Conservation (phyloP, 768 basidiomycete genomes). For the Serendipita indica region DNA sequence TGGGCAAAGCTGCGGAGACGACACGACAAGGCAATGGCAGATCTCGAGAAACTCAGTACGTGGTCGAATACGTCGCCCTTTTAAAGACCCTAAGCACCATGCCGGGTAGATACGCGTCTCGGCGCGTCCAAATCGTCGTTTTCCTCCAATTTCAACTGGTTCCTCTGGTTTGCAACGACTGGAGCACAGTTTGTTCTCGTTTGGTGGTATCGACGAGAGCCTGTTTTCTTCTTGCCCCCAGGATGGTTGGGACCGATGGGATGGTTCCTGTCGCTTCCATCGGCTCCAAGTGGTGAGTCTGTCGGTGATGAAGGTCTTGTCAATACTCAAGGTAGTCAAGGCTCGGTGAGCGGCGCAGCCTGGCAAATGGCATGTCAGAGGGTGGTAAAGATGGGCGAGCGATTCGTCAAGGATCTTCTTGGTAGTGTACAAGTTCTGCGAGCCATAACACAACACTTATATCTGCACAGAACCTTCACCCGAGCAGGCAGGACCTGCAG, state of each 20-base stretch:
- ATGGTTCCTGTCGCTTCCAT: slow-evolving; percentile 84
- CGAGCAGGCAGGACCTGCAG: background rate
- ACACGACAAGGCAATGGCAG: slow-evolving; percentile 81
- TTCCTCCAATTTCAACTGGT: slow-evolving; percentile 51
- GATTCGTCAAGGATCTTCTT: slow-evolving; percentile 48
- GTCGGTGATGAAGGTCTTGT: slow-evolving; percentile 1
- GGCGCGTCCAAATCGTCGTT: slow-evolving; percentile 46
- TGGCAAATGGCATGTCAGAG: slow-evolving; percentile 93
- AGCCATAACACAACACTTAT: background rate
- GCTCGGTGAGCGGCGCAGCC: slow-evolving; percentile 80
- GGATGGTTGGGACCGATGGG: slow-evolving; percentile 81
- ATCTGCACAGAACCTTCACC: background rate
- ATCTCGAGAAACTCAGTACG: slow-evolving; percentile 81
- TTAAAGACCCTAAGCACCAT: background rate
- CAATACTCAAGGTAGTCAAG: slow-evolving; percentile 26
- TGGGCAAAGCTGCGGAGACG: slow-evolving; percentile 89
- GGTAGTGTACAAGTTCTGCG: background rate
- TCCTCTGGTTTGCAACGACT: slow-evolving; percentile 75
- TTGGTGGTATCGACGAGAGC: slow-evolving; percentile 81
- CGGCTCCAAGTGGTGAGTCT: slow-evolving; percentile 65
- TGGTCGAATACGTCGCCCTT: background rate
- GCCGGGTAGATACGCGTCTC: slow-evolving; percentile 47
- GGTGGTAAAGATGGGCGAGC: slow-evolving; percentile 65
- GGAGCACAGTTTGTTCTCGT: slow-evolving; percentile 72
- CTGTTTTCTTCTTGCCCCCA: slow-evolving; percentile 84